phyloP scores from a whole-genome alignment of 495 filamentous ascomycete species.

The Hypoxylon lienhwacheense region DNA sequence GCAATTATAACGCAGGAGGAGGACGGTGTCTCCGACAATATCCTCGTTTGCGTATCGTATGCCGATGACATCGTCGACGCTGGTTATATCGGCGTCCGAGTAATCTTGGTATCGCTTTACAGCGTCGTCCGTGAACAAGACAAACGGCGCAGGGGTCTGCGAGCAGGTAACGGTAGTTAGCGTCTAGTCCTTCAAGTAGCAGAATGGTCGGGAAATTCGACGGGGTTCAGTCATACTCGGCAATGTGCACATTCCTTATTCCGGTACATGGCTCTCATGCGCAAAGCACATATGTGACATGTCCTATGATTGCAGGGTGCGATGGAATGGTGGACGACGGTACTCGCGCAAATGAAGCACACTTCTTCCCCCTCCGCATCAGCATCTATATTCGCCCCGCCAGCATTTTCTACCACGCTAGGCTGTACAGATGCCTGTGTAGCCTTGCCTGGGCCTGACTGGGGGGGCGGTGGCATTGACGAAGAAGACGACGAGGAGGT shows the following conservation, averaged over 20 bases:
- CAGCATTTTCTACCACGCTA: slow-evolving; percentile 2
- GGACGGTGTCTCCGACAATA: slow-evolving; percentile 82
- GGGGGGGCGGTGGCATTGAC: background rate
- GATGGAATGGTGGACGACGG: slow-evolving; percentile 78
- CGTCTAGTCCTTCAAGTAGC: background rate
- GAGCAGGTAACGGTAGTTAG: no score
- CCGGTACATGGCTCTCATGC: slow-evolving; percentile 91
- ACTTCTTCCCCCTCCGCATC: slow-evolving; percentile 72
- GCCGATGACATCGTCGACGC: slow-evolving; percentile 77
- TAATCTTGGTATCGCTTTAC: slow-evolving; percentile 85
- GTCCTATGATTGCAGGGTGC: slow-evolving; percentile 93
- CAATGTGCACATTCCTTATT: slow-evolving; percentile 94
- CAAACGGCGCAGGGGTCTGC: slow-evolving; percentile 76
- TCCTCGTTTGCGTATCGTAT: slow-evolving; percentile 85
- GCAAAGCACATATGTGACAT: slow-evolving; percentile 91
- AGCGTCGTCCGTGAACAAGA: slow-evolving; percentile 87
- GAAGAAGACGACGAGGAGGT: background rate
- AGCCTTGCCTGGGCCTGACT: slow-evolving; percentile 1
- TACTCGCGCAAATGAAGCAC: slow-evolving; percentile 96
- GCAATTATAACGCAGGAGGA: slow-evolving; percentile 94
- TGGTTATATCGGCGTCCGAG: slow-evolving; percentile 66
- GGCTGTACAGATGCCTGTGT: slow-evolving; percentile 1
- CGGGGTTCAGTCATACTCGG: slow-evolving; percentile 62
- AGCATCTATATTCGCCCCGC: slow-evolving; percentile 21
- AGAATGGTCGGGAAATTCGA: background rate